phyloP scores from a whole-genome alignment of 768 basidiomycete genomes.

The Phallus indusiatus region DNA sequence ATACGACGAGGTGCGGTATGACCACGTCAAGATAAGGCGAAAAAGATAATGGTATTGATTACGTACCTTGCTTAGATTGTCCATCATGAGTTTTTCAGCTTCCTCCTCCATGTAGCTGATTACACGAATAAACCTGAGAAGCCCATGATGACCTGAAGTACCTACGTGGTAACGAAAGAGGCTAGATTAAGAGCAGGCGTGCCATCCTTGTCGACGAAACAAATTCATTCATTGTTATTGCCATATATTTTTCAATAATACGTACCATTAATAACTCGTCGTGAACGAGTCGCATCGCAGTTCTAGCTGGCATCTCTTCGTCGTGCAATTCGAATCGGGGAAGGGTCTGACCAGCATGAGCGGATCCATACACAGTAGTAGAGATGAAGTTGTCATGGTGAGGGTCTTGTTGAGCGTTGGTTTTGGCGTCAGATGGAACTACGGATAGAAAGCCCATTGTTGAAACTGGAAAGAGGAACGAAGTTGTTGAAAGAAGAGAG shows the following conservation, averaged over 20 bases:
- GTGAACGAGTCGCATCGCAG: constrained; percentile 41
- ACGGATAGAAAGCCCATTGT: constrained; percentile 6
- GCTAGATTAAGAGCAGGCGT: constrained; percentile 55
- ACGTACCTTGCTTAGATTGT: constrained; percentile 45
- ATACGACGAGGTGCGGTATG: neutral
- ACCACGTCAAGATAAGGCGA: neutral
- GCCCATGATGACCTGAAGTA: neutral
- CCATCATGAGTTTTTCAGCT: constrained; percentile 45
- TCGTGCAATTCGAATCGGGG: constrained; percentile 4
- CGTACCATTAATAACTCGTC: constrained; percentile 40
- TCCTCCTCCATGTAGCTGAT: constrained; percentile 51
- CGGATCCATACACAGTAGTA: constrained; percentile 6
- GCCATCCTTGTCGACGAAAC: constrained; percentile 29
- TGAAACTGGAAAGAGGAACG: neutral
- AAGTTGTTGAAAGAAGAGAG: neutral
- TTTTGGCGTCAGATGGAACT: constrained; percentile 5
- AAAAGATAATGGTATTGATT: neutral
- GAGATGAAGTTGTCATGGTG: constrained; percentile 6
- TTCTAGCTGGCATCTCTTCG: constrained; percentile 27
- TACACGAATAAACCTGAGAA: neutral
- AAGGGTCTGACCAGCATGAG: neutral
- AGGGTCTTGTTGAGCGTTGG: constrained; percentile 2
- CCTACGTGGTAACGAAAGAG: constrained; percentile 35
- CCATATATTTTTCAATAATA: neutral
- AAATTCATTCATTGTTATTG: neutral